Percentiles rank a stretch among this genome's conserved stretches.
Conservation (phyloP, 441 rosid species). For the Populus hybrid region DNA sequence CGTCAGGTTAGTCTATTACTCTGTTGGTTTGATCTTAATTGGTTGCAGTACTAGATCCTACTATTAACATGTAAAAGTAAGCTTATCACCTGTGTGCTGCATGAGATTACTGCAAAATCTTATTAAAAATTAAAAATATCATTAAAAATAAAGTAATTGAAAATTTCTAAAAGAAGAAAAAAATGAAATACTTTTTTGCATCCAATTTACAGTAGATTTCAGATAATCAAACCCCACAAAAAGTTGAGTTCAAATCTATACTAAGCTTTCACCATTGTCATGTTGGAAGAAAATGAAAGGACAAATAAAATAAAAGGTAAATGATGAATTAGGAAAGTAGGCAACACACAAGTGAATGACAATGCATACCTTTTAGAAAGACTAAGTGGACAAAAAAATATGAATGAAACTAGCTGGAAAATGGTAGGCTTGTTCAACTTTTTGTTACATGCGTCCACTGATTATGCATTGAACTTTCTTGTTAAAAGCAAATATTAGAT, state of each 20-base stretch:
- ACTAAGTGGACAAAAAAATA: not conserved
- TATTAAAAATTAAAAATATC: not conserved
- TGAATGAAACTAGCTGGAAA: not conserved
- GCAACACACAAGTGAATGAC: not conserved
- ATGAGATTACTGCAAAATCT: not conserved
- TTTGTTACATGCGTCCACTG: not conserved
- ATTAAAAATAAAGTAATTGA: not conserved
- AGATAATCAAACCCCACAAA: not conserved
- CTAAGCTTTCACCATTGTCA: not conserved
- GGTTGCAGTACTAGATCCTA: not conserved
- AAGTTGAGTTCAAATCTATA: not conserved
- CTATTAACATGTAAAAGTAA: not conserved
- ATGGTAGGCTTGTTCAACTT: not conserved
- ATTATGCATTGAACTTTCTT: not conserved
- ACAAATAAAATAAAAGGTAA: not conserved
- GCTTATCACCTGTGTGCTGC: not conserved
- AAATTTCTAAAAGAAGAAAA: not conserved
- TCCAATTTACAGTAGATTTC: not conserved
- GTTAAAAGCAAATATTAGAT: not conserved
- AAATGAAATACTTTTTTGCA: not conserved
- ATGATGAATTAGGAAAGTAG: not conserved
- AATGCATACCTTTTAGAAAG: not conserved
- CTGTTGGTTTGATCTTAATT: not conserved
- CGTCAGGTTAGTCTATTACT: constrained; percentile 68
- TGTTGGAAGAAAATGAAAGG: not conserved